A percentile compares a stretch with the other conserved stretches of the same genome.
These are phyloP conservation scores for Gamarada debralockiae DNA, from an alignment of 495 filamentous ascomycete genomes.

Conservation along the genomic window DNA sequence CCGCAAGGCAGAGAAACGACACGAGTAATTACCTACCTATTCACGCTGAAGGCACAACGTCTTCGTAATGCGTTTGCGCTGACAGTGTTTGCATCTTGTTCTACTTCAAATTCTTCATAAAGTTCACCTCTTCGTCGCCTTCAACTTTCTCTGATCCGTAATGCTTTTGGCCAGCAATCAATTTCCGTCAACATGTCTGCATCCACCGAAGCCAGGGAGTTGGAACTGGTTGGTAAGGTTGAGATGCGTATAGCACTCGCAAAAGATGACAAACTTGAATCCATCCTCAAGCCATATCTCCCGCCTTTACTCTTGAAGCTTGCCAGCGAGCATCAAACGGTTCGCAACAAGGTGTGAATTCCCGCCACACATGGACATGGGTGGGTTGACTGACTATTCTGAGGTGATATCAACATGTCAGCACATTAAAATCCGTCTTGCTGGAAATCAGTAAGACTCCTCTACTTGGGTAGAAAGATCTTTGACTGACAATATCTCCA, in stretches of 20 bases:
- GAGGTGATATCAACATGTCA: conserved; percentile 71
- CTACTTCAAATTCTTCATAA: background rate
- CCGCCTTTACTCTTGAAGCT: conserved; percentile 80
- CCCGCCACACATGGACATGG: conserved; percentile 1
- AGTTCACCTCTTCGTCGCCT: background rate
- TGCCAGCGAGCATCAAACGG: conserved; percentile 69
- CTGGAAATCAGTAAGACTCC: conserved; percentile 32
- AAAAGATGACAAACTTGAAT: conserved; percentile 71
- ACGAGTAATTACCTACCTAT: background rate
- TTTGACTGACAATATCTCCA: conserved; percentile 4
- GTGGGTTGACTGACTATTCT: background rate
- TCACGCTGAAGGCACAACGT: conserved; percentile 6
- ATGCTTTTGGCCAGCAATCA: background rate
- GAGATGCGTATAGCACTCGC: conserved; percentile 86
- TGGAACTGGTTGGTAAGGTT: conserved; percentile 83
- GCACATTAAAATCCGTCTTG: conserved; percentile 71
- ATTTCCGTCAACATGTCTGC: conserved; percentile 8
- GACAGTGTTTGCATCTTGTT: background rate
- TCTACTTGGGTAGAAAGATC: conserved; percentile 10
- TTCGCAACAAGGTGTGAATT: conserved; percentile 76
- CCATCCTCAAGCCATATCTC: conserved; percentile 74
- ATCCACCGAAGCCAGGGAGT: conserved; percentile 61
- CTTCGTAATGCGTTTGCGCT: conserved; percentile 6
- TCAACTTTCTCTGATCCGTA: background rate
- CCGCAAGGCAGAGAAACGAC: background rate